Base-by-base conservation (phyloP, 1,284 basidiomycete species). In the Naganishia sp. region DNA sequence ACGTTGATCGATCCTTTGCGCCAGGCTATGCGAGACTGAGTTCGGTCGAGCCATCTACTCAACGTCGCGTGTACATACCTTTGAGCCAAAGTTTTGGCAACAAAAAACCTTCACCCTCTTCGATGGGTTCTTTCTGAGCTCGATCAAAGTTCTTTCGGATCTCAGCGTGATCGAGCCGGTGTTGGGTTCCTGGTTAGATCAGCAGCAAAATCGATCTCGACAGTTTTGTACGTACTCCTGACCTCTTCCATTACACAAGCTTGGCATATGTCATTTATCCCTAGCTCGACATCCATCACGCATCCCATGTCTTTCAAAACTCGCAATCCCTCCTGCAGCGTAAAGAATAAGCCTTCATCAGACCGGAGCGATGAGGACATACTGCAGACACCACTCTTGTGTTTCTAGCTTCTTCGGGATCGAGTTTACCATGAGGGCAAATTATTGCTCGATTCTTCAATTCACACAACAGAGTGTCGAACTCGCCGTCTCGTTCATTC, bases 351-450 rank as follows among this genome's bases (percentile, higher is more conserved):
- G 59, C 59, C 15, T 13, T 45, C 9, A 13, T n/a, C 3, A 16
- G n/a, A 21, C 5, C 21, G 25, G 6, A 25, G 13, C 31, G n/a
- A 52, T 11, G 18, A 10, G 18, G 16, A 18, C 59, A 44, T 55
- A 66, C 65, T 31, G 36, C 44, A 16, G 66, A 57, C 9, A 67
- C 57, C 16, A 57, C 48, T 25, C 45, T 54, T 16, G 48, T 54
- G 16, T 64, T 63, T 45, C 28, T 23, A 6, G 49, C 50, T 39
- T 64, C 43, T 18, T 42, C 18, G 13, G 66, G 66, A 33, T 53
- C 39, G 4, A 68, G 61, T n/a, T 53, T 64, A 13, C 55, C 61
- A 44, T 68, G 66, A 6, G 21, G 7, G 31, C 66, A 68, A 10
- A 25, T 55, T 6, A 64, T 54, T 36, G 48, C 52, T 23, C n/a